phyloP scores from a whole-genome alignment of 352 stramenopile genomes.

The Phytophthora pseudosyringae region DNA sequence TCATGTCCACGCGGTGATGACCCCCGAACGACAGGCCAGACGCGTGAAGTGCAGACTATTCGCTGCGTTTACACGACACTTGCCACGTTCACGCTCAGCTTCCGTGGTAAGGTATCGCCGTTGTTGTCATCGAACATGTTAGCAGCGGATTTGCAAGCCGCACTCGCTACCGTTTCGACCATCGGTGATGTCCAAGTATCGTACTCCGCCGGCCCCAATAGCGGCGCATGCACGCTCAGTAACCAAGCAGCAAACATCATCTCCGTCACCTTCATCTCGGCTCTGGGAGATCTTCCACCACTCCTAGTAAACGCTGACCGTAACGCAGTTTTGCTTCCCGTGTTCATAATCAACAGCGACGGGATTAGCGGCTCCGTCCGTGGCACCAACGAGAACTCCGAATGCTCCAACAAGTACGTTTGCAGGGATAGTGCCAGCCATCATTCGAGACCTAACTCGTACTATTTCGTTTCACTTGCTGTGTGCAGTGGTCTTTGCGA shows the following conservation, averaged over 20 bases:
- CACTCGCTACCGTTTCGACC: constrained; percentile 47
- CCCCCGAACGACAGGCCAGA: constrained; percentile 66
- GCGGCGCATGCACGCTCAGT: constrained; percentile 52
- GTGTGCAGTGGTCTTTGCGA: constrained; percentile 63
- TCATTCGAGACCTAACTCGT: neutral
- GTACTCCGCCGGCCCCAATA: constrained; percentile 54
- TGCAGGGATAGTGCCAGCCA: neutral
- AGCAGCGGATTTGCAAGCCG: constrained; percentile 41
- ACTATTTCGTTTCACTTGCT: neutral
- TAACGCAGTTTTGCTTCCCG: constrained; percentile 42
- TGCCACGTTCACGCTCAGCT: constrained; percentile 67
- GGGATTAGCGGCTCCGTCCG: constrained; percentile 54
- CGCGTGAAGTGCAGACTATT: constrained; percentile 69
- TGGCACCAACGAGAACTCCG: constrained; percentile 71
- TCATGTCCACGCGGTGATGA: constrained; percentile 73
- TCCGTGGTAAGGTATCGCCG: constrained; percentile 53
- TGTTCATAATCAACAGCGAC: constrained; percentile 66
- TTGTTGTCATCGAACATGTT: constrained; percentile 51
- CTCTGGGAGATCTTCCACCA: constrained; percentile 62
- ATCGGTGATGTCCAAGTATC: constrained; percentile 52
- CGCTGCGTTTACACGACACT: constrained; percentile 48
- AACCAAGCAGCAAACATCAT: constrained; percentile 57
- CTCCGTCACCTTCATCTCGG: constrained; percentile 63
- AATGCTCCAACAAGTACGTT: constrained; percentile 80
- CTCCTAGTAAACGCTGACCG: constrained; percentile 44